phyloP scores from a whole-genome alignment of 2,329 filamentous ascomycete species.

The Fusarium foetens region DNA sequence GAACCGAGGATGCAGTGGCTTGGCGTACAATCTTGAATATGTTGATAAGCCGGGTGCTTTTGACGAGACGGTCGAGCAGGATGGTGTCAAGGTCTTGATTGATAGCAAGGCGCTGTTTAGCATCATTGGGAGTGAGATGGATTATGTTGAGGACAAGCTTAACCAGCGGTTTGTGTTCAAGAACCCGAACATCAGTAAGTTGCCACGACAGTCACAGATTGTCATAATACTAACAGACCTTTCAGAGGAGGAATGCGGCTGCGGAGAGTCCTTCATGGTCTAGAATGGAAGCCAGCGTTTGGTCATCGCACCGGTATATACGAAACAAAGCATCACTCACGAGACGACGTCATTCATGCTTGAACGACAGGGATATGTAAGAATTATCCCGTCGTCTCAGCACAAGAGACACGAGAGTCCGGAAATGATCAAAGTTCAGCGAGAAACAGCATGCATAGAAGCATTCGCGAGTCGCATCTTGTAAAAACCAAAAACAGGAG shows the following conservation, averaged over 20 bases:
- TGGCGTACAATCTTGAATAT: conserved; percentile 94
- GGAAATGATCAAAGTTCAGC: neutral
- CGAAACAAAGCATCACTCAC: conserved; percentile 12
- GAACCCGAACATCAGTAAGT: conserved; percentile 98
- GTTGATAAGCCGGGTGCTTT: conserved; percentile 90
- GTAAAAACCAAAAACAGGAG: conserved; percentile 36
- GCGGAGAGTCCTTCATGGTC: conserved; percentile 96
- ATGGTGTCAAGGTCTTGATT: conserved; percentile 94
- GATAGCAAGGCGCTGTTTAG: conserved; percentile 98
- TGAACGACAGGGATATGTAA: neutral
- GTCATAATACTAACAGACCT: conserved; percentile 45
- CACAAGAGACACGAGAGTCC: neutral
- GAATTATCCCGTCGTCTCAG: neutral
- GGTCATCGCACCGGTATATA: neutral
- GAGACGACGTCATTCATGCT: conserved; percentile 26
- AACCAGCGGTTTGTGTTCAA: conserved; percentile 92
- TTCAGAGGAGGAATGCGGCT: conserved; percentile 93
- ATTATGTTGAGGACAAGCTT: conserved; percentile 96
- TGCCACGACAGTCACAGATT: neutral
- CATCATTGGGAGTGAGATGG: conserved; percentile 99
- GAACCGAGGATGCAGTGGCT: conserved; percentile 91
- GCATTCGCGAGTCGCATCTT: conserved; percentile 25
- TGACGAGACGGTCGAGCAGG: conserved; percentile 93
- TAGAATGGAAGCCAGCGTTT: conserved; percentile 44
- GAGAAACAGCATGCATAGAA: conserved; percentile 27